Percentiles rank a stretch among this genome's conserved stretches.
Evolutionary conservation across 805 yeast genomes (phyloP).

Genomic region (Teunomyces tritomae): DNA sequence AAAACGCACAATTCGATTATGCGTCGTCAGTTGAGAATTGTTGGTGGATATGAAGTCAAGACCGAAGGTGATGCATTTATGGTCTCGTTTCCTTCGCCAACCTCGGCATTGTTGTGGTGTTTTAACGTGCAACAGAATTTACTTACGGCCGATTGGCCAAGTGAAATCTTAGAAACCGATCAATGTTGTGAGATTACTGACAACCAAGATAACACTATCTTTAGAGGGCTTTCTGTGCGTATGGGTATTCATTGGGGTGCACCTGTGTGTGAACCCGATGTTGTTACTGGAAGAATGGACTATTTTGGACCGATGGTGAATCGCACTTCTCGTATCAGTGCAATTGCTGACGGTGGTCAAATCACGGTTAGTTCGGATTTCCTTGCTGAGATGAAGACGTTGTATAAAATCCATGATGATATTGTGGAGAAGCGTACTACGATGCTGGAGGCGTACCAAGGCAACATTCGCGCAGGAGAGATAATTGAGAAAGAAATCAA

Average conservation of each 20-base stretch:
- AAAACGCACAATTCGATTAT: conserved; percentile 89
- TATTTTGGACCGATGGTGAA: conserved; percentile 99
- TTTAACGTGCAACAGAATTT: conserved; percentile 86
- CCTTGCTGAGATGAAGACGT: conserved; percentile 62
- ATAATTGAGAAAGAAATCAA: conserved; percentile 64
- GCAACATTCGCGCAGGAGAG: conserved; percentile 46
- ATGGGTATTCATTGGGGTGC: conserved; percentile 99
- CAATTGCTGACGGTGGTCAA: conserved; percentile 98
- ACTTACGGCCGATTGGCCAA: conserved; percentile 88
- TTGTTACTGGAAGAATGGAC: conserved; percentile 96
- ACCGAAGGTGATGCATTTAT: conserved; percentile 99
- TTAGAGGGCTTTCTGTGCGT: conserved; percentile 88
- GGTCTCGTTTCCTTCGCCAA: conserved; percentile 93
- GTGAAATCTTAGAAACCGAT: conserved; percentile 77
- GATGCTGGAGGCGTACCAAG: conserved; percentile 44
- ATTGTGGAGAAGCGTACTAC: conserved; percentile 26
- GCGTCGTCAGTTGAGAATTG: conserved; percentile 88
- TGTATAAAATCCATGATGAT: conserved; percentile 47
- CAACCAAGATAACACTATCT: conserved; percentile 55
- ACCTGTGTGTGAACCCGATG: conserved; percentile 93
- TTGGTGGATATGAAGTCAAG: conserved; percentile 97
- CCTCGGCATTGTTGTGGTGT: conserved; percentile 91
- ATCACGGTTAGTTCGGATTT: conserved; percentile 84
- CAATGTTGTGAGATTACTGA: conserved; percentile 84
- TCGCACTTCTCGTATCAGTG: conserved; percentile 87